A percentile compares a stretch with the other conserved stretches of the same genome.
These are phyloP conservation scores for Peronospora farinosa DNA, from an alignment of 352 stramenopile species.

Conservation along the genomic window DNA sequence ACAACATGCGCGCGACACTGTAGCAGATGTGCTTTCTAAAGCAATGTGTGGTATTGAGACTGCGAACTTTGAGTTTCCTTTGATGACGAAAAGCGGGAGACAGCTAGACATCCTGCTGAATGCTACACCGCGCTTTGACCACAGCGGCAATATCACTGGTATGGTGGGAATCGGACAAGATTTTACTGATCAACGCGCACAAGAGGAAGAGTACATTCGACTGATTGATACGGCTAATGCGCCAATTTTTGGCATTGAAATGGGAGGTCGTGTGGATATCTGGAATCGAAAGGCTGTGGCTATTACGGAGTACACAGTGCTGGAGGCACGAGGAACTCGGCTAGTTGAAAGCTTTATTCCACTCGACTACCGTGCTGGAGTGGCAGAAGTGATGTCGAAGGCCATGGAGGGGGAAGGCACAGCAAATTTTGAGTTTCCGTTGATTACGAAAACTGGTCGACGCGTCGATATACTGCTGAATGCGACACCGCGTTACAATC, in stretches of 20 bases:
- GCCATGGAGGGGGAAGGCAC: constrained; percentile 57
- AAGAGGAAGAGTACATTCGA: constrained; percentile 83
- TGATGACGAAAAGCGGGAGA: constrained; percentile 67
- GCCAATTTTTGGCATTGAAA: constrained; percentile 87
- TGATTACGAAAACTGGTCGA: constrained; percentile 75
- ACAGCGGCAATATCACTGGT: constrained; percentile 62
- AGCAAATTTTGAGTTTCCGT: constrained; percentile 84
- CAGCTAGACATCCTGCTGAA: constrained; percentile 80
- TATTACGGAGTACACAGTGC: constrained; percentile 86
- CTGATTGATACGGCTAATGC: constrained; percentile 88
- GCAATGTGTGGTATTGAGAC: constrained; percentile 59
- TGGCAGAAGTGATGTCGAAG: constrained; percentile 59
- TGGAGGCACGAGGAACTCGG: constrained; percentile 82
- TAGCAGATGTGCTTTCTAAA: constrained; percentile 63
- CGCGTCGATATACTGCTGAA: constrained; percentile 81
- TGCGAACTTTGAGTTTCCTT: constrained; percentile 81
- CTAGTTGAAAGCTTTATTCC: constrained; percentile 90
- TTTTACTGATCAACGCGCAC: constrained; percentile 73
- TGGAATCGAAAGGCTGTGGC: constrained; percentile 89
- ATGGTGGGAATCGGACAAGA: constrained; percentile 79
- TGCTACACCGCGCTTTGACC: constrained; percentile 63
- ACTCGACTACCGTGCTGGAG: constrained; percentile 49
- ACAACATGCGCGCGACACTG: constrained; percentile 50
- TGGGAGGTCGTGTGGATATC: constrained; percentile 75
- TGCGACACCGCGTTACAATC: constrained; percentile 72